Evolutionary conservation across 495 filamentous ascomycete species (phyloP), one percentile per base, ranked within the genome.

Genomic region (Cudoniella acicularis): DNA sequence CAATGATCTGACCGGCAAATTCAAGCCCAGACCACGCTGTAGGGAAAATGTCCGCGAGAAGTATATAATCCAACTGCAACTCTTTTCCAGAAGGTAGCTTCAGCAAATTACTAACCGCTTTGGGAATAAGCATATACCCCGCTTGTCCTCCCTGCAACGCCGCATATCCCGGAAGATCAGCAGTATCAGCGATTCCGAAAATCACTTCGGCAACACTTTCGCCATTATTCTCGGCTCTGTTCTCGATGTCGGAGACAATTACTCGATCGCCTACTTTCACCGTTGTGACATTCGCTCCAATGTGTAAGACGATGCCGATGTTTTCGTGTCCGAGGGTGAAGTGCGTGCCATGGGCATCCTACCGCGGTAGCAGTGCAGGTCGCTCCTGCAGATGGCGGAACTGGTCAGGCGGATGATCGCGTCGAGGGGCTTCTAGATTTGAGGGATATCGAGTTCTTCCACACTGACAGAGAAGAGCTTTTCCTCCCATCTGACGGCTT

Each of bases 1-100:
- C 75, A 2, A 63, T 20, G 10, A 63, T 24, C 11, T 75, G 72
- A 13, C 70, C 70, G 0, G 74, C 61, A 43, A 62, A 57, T 22
- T 75, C 69, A 9, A 64, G 69, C 21, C 36, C 72, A 53, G 66
- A 55, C 73, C 73, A 77, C 1, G 68, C 73, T 0, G 76, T 73
- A 1, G 66, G 53, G 21, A 68, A 66, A 3, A 76, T 73, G 49
- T 79, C 72, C 0, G 66, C 46, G 3, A 79, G 43, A 23, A 69
- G 56, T 1, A 79, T 64, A 9, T 69, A 70, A 59, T 79, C 75
- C n/a, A n/a, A n/a, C n/a, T n/a, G n/a, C n/a, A n/a, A n/a, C n/a
- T n/a, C n/a, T n/a, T n/a, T n/a, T n/a, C n/a, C n/a, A n/a, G n/a
- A n/a, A n/a, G n/a, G n/a, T n/a, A n/a, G n/a, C 49, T 64, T 49